Conservation (phyloP, 345 rosid genomes). For the Populus tremula region DNA sequence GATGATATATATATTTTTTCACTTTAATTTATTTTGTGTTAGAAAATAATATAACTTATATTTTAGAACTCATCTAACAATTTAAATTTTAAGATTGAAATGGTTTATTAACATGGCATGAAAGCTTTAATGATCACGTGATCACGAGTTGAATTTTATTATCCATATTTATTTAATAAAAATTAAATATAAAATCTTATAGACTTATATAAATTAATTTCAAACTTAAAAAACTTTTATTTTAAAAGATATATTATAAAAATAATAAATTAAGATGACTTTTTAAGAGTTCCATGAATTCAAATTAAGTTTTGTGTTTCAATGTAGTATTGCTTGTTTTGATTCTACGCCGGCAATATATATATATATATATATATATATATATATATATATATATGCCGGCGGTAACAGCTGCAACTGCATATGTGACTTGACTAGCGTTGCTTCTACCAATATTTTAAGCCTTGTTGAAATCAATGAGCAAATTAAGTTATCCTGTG, state of each 20-base stretch:
- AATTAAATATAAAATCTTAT: too few relatives aligned
- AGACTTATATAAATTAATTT: fast-evolving
- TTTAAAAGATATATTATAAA: too few relatives aligned
- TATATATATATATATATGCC: fast-evolving
- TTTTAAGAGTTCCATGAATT: too few relatives aligned
- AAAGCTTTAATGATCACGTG: fast-evolving
- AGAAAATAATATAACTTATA: too few relatives aligned
- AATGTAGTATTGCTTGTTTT: background rate
- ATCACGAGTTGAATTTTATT: too few relatives aligned
- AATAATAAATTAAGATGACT: too few relatives aligned
- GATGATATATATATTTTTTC: background rate
- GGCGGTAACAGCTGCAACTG: too few relatives aligned
- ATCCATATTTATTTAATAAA: too few relatives aligned
- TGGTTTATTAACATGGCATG: fast-evolving
- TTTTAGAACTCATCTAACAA: fast-evolving
- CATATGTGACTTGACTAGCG: background rate
- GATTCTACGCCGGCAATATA: too few relatives aligned
- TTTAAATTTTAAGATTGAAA: too few relatives aligned
- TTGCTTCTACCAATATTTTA: background rate
- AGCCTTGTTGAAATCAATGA: background rate
- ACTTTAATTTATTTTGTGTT: fast-evolving
- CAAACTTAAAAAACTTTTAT: fast-evolving
- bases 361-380: too few relatives aligned
- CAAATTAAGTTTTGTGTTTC: too few relatives aligned
- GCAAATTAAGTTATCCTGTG: background rate